phyloP scores from a whole-genome alignment of 2,329 filamentous ascomycete genomes.

The Botrytis paeoniae region DNA sequence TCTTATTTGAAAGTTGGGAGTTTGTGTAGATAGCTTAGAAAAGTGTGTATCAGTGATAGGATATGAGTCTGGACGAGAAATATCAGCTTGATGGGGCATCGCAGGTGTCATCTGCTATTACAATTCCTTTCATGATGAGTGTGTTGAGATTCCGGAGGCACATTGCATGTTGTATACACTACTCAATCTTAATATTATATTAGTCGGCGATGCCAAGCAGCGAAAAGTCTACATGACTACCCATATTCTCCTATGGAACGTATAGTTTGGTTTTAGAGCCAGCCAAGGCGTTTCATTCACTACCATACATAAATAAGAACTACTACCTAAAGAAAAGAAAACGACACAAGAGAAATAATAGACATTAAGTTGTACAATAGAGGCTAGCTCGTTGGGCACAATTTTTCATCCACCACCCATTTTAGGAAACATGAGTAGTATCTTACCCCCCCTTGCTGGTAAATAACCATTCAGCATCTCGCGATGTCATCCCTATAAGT shows the following conservation, averaged over 20 bases:
- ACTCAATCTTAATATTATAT: not conserved
- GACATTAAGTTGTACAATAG: not conserved
- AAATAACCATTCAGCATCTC: not conserved
- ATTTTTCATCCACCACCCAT: not conserved
- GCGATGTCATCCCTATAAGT: not conserved
- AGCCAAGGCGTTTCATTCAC: not conserved
- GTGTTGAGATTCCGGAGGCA: not conserved
- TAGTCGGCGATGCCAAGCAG: not conserved
- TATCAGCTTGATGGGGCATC: not conserved
- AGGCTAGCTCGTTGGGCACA: not conserved
- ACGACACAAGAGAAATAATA: not conserved
- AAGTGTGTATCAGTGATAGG: not conserved
- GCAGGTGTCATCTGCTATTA: not conserved
- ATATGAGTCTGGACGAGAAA: not conserved
- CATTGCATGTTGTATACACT: not conserved
- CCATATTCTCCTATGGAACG: not conserved
- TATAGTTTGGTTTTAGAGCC: not conserved
- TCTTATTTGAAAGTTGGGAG: not conserved
- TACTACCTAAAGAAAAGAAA: not conserved
- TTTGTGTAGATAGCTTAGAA: not conserved
- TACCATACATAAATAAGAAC: not conserved
- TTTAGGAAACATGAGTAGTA: not conserved
- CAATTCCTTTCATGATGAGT: not conserved
- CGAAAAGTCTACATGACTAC: not conserved
- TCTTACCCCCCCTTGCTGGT: not conserved